Evolutionary conservation across 2,329 filamentous ascomycete species (phyloP).

Genomic region (Trichoderma atrobrunneum): DNA sequence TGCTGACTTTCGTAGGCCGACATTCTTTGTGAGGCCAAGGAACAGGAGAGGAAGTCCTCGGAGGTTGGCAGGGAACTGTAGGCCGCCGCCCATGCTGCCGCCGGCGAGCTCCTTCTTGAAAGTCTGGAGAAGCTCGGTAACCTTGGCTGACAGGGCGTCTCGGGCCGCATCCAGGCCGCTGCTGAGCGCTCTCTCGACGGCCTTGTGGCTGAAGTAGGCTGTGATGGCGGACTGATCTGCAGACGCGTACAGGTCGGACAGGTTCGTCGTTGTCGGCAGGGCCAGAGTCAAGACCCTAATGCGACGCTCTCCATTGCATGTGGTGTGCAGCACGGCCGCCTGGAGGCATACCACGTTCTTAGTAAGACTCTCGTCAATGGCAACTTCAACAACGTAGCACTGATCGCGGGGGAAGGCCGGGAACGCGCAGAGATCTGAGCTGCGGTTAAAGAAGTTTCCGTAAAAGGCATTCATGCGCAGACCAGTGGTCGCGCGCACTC

Average conservation of each 20-base stretch:
- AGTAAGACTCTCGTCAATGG: constrained; percentile 90
- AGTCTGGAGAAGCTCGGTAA: constrained; percentile 87
- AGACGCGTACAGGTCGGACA: constrained; percentile 90
- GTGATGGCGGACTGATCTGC: constrained; percentile 93
- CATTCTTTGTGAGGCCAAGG: constrained; percentile 92
- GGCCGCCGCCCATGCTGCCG: constrained; percentile 89
- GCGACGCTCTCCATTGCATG: constrained; percentile 92
- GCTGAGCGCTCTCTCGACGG: constrained; percentile 83
- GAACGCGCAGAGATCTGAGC: constrained; percentile 95
- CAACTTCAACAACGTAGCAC: constrained; percentile 95
- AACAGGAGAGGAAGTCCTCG: constrained; percentile 86
- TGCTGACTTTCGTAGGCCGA: constrained; percentile 86
- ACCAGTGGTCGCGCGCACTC: constrained; percentile 91
- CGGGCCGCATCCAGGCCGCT: constrained; percentile 86
- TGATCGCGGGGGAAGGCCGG: constrained; percentile 97
- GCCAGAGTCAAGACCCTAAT: constrained; percentile 93
- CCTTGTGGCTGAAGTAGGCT: constrained; percentile 95
- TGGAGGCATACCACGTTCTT: constrained; percentile 93
- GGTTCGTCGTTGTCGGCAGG: constrained; percentile 84
- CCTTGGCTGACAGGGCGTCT: constrained; percentile 86
- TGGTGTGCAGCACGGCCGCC: constrained; percentile 92
- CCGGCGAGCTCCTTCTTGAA: constrained; percentile 97
- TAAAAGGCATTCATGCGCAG: constrained; percentile 97
- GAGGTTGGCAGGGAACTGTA: constrained; percentile 92
- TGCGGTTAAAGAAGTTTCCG: constrained; percentile 99